phyloP scores from a whole-genome alignment of 1,284 basidiomycete genomes.

The Xerocomus nothofagi region DNA sequence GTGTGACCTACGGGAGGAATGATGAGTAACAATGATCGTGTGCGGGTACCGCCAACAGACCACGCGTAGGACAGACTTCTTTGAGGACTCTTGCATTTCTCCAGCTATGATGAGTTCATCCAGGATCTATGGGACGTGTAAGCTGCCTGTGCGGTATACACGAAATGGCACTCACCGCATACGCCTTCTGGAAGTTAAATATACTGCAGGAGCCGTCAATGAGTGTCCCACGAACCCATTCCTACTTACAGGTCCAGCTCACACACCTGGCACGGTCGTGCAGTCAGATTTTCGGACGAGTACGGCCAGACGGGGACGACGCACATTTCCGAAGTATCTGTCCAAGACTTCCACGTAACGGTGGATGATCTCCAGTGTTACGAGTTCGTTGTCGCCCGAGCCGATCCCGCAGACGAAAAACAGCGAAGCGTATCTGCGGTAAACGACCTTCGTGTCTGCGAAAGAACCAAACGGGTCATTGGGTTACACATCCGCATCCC shows the following conservation, averaged over 20 bases:
- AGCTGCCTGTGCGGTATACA: constrained; percentile 5
- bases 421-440: constrained; percentile 94
- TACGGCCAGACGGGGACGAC: constrained; percentile 23
- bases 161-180: constrained; percentile 61
- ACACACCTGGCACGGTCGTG: constrained; percentile 67
- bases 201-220: constrained; percentile 54
- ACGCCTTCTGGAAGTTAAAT: constrained; percentile 98
- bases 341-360: constrained; percentile 99
- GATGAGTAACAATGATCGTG: constrained; percentile 5
- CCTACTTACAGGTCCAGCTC: constrained; percentile 84
- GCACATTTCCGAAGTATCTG: constrained; percentile 97
- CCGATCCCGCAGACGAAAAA: constrained; percentile 97
- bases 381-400: constrained; percentile 87
- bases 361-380: constrained; percentile 96
- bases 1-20: constrained; percentile 59
- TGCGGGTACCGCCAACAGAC: constrained; percentile 43
- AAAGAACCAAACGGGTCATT: background rate
- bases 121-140: constrained; percentile 63
- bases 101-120: constrained; percentile 98
- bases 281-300: constrained; percentile 2
- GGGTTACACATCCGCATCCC: background rate
- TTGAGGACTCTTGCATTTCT: constrained; percentile 97
- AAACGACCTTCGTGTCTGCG: constrained; percentile 92
- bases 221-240: background rate
- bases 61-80: constrained; percentile 93